phyloP scores from a whole-genome alignment of 2,329 filamentous ascomycete genomes.

The Paracorniculantispora psalliotae region DNA sequence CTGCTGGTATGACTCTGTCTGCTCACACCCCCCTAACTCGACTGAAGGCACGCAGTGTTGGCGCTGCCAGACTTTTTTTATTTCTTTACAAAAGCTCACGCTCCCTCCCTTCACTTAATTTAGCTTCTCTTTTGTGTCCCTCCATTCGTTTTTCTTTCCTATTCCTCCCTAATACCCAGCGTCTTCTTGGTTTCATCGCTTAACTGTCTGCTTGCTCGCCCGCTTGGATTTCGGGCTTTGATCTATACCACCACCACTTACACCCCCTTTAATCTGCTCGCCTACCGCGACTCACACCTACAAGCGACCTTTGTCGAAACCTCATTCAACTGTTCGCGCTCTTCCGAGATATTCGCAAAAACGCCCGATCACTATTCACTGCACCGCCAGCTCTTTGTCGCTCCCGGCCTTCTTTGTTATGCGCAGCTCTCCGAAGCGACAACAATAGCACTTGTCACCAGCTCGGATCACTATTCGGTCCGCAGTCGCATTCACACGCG shows the following conservation, averaged over 20 bases:
- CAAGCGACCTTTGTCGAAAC: neutral
- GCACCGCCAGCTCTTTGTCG: neutral
- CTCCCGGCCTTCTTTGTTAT: neutral
- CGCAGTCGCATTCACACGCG: slow-evolving; percentile 5
- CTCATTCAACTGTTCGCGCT: neutral
- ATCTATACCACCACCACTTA: slow-evolving; percentile 10
- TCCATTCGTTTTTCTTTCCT: slow-evolving; percentile 15
- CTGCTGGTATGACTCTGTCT: slow-evolving; percentile 10
- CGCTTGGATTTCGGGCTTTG: neutral
- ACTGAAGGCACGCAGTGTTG: slow-evolving; percentile 10
- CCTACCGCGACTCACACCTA: slow-evolving; percentile 6
- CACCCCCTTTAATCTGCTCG: slow-evolving; percentile 12
- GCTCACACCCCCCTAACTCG: slow-evolving; percentile 2
- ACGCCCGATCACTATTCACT: neutral
- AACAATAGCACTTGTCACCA: slow-evolving; percentile 3
- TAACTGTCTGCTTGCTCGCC: neutral
- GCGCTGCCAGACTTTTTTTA: slow-evolving; percentile 8
- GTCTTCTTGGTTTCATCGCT: slow-evolving; percentile 5
- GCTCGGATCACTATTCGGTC: slow-evolving; percentile 9
- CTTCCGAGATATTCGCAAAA: neutral
- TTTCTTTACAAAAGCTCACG: slow-evolving; percentile 22
- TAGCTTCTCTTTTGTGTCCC: slow-evolving; percentile 3
- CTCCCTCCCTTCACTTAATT: slow-evolving; percentile 17
- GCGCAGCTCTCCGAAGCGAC: neutral
- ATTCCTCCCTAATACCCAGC: slow-evolving; percentile 21